phyloP scores from a whole-genome alignment of 306 rosid genomes.

The Quercus parvula region DNA sequence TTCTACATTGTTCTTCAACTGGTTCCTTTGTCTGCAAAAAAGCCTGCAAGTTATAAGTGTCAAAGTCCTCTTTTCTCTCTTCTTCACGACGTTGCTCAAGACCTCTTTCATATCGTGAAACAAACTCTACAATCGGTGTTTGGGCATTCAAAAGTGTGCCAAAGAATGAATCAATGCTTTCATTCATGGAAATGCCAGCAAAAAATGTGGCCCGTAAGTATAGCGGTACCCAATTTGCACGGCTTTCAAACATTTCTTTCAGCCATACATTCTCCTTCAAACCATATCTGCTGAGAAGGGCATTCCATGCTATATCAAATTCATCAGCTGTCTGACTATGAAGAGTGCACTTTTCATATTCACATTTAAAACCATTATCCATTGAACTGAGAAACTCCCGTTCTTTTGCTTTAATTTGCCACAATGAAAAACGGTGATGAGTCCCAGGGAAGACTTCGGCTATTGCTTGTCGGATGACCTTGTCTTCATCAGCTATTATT shows the following conservation, averaged over 20 bases:
- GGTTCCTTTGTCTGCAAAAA: conserved; percentile 91
- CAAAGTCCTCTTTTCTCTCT: conserved; percentile 80
- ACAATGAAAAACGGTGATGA: conserved; percentile 76
- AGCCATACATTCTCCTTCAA: conserved; percentile 75
- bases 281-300: conserved; percentile 64
- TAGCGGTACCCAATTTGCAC: conserved; percentile 81
- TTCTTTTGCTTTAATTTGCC: conserved; percentile 87
- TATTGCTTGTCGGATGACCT: conserved; percentile 72
- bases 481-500: conserved; percentile 85
- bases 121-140: conserved; percentile 66
- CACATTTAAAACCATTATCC: conserved; percentile 59
- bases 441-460: conserved; percentile 68
- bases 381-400: conserved; percentile 54
- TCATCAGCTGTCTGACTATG: conserved; percentile 73
- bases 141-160: conserved; percentile 73
- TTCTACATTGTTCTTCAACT: conserved; percentile 82
- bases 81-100: conserved; percentile 85
- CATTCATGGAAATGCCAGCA: conserved; percentile 81
- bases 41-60: conserved; percentile 70
- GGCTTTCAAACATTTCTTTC: conserved; percentile 79
- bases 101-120: conserved; percentile 76
- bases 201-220: conserved; percentile 69
- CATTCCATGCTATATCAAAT: conserved; percentile 74
- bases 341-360: conserved; percentile 73
- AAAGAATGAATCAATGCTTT: conserved; percentile 67